Evolutionary conservation across 805 yeast species (phyloP), one percentile per base, ranked within the genome.

Genomic region (Saccharomycopsis capsularis): DNA sequence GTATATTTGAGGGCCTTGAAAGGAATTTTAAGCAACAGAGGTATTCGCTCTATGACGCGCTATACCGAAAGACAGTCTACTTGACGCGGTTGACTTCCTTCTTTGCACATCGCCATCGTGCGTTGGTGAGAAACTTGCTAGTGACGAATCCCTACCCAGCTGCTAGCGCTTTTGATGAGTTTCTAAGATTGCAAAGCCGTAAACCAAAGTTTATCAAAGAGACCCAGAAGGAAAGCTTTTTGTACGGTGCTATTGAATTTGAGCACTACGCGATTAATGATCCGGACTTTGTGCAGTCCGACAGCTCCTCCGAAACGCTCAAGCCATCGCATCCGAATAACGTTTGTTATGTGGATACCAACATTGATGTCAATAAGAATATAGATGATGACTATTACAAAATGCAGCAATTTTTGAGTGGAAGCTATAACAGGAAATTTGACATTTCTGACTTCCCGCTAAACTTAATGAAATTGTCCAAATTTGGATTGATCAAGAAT

Each of bases 251-350:
- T 3, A 40, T 52, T 5, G 36, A n/a, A 5, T 32, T 13, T 15
- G 51, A 52, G n/a, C 39, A 52, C 38, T 52, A 52, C 32, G 39
- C 44, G 13, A 32, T 21, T 18, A 36, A 35, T 41, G 34, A 48
- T 37, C 40, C 21, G 45, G 11, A 24, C 29, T 9, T 24, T 22
- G 16, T 35, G 22, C 38, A 25, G 34, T 15, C 27, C 30, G 7
- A 24, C 21, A 9, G 47, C 11, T 6, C 7, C 7, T 42, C 11
- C 15, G 39, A 11, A 7, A 39, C 11, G 11, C n/a, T 36, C 9
- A 21, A 3, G 15, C 42, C 36, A 3, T 35, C 40, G 11, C 36
- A 47, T 47, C 44, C 46, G 21, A 24, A n/a, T 19, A 47, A 41
- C 29, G 18, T 46, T 9, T 22, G n/a, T 29, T 41, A 32, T 35